A percentile compares a stretch with the other conserved stretches of the same genome.
phyloP scores from a whole-genome alignment of 148 eudicot species.

The Vaccinium corymbosum region DNA sequence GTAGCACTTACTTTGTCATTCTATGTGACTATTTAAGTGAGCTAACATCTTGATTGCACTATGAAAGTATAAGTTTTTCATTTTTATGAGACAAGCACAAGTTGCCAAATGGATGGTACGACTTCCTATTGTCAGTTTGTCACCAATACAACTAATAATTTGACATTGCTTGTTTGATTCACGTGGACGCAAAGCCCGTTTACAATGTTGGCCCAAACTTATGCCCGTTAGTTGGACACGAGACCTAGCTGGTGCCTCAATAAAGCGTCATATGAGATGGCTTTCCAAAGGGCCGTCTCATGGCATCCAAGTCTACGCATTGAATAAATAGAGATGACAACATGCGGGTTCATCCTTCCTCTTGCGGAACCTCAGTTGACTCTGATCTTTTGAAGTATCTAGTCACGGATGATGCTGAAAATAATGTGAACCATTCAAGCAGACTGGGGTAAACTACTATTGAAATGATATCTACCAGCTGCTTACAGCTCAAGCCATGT shows the following conservation, averaged over 20 bases:
- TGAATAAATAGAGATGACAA: not conserved
- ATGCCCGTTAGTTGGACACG: not conserved
- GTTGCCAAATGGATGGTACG: not conserved
- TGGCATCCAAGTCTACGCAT: not conserved
- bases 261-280: not conserved
- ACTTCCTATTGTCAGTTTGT: not conserved
- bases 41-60: not conserved
- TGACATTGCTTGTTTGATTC: not conserved
- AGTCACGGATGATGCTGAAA: conserved; percentile 39
- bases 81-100: no score
- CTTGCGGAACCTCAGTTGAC: conserved; percentile 31
- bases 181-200: not conserved
- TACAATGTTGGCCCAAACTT: not conserved
- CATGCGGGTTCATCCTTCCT: conserved; percentile 40
- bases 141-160: not conserved
- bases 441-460: conserved; percentile 32
- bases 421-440: conserved; percentile 27
- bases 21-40: not conserved
- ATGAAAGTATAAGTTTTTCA: not conserved
- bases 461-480: not conserved
- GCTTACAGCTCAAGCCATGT: no score
- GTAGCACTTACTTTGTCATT: not conserved
- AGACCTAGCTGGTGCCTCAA: not conserved
- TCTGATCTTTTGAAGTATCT: conserved; percentile 33
- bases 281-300: not conserved